Conservation (phyloP, 2,329 filamentous ascomycete genomes). For the Falciphora oryzae region DNA sequence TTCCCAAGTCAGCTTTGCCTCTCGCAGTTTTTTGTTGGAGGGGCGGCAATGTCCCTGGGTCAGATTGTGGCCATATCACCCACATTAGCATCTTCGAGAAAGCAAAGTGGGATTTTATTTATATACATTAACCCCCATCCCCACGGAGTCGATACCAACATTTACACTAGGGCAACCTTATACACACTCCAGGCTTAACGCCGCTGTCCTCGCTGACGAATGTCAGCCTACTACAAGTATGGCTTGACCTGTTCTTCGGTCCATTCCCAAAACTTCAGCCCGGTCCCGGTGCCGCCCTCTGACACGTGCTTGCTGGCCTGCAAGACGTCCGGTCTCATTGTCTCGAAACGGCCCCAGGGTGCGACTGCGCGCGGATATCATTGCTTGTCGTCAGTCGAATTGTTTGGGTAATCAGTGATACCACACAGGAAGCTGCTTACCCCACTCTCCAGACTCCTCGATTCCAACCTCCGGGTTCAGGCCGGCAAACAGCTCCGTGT, state of each 20-base stretch:
- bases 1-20: not conserved
- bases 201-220: too few species aligned
- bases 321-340: constrained; percentile 24
- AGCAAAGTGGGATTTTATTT: too few species aligned
- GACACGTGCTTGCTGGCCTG: constrained; percentile 23
- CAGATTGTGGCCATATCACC: too few species aligned
- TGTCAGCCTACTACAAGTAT: constrained; percentile 12
- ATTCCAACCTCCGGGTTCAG: constrained; percentile 30
- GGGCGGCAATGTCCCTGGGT: too few species aligned
- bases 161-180: not conserved
- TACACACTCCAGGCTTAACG: not conserved
- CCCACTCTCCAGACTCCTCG: constrained; percentile 21
- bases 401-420: not conserved
- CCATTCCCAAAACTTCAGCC: constrained; percentile 36
- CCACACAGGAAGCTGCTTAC: constrained; percentile 10
- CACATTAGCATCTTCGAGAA: too few species aligned
- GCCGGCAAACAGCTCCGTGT: constrained; percentile 33
- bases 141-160: not conserved
- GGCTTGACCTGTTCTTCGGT: constrained; percentile 31
- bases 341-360: constrained; percentile 32
- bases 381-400: not conserved
- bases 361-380: constrained; percentile 21
- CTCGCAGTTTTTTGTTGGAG: not conserved
- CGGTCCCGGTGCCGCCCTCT: constrained; percentile 33
- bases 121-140: too few species aligned